Base-by-base conservation (phyloP, 2,329 filamentous ascomycete genomes). In the Venturia asperata region DNA sequence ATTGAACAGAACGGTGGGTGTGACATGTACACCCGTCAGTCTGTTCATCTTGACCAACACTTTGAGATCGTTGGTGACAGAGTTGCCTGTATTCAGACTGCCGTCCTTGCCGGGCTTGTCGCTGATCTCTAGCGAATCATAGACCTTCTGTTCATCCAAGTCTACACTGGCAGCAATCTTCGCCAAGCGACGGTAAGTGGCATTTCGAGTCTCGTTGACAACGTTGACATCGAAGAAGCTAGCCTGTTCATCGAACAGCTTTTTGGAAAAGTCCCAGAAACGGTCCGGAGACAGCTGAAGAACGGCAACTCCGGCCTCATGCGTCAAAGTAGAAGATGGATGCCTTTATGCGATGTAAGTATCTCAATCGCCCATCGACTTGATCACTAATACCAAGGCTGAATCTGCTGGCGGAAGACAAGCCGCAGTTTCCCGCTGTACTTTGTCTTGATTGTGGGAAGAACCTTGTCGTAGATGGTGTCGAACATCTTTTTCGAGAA, bases 371-470 rank as follows among this genome's bases (percentile, higher is more conserved):
- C 3, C 15, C 15, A 37, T 17, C 15, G n/a, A 37, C 15, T 10
- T 24, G 62, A 92, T 24, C 89, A 91, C 1, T 93, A 93, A 78
- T 97, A 92, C 93, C 93, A 96, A 17, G 92, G 91, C 79, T 96
- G 92, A 72, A 97, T 85, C 75, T 96, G 92, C 75, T 93, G 92
- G 62, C 92, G 88, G 81, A 97, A 90, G 72, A 97, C 84, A 70
- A 96, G 81, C 70, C 89, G 83, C 2, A 96, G 78, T 67, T 81
- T 82, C 67, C 79, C 81, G 30, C 78, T 70, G 68, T 89, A 86
- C 71, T 86, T 86, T 62, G 80, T 71, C 67, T 82, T 80, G 70
- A 96, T 81, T 61, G 84, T 75, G 0, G 90, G 87, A 67, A 85
- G 80, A 66, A 96, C 84, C 39, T 80, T 77, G 66, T 76, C 79